Percentiles rank a stretch among this genome's conserved stretches.
phyloP scores from a whole-genome alignment of 495 filamentous ascomycete species.

The Neurospora pannonica region DNA sequence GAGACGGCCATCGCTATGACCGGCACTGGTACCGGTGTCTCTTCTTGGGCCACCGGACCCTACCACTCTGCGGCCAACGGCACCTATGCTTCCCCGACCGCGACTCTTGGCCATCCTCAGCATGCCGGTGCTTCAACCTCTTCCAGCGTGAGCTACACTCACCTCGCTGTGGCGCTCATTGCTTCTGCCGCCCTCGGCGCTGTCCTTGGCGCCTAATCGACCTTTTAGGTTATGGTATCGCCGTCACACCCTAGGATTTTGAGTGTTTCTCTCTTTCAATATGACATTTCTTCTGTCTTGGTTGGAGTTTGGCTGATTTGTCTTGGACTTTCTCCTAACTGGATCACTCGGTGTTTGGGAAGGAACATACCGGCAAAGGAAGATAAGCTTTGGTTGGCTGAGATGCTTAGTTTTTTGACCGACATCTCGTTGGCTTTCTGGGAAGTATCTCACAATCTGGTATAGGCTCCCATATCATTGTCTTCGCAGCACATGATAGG shows the following conservation, averaged over 20 bases:
- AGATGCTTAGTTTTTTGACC: neutral
- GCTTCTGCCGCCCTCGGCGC: neutral
- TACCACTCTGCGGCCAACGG: neutral
- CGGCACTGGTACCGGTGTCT: neutral
- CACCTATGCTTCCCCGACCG: neutral
- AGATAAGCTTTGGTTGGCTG: neutral
- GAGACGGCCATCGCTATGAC: neutral
- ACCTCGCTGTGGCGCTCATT: neutral
- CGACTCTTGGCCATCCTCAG: neutral
- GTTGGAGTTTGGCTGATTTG: neutral
- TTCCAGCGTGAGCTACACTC: neutral
- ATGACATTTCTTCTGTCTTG: neutral
- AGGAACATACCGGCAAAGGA: neutral
- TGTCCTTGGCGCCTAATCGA: neutral
- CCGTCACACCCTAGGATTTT: neutral
- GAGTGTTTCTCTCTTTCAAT: neutral
- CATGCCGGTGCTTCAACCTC: neutral
- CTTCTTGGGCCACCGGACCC: neutral
- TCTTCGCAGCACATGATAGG: neutral
- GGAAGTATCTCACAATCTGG: neutral
- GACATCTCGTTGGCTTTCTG: neutral
- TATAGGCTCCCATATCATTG: neutral
- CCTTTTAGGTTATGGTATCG: neutral
- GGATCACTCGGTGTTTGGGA: neutral
- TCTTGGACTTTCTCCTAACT: neutral